Conservation (phyloP, 345 rosid genomes). For the Eucalyptus cloeziana region DNA sequence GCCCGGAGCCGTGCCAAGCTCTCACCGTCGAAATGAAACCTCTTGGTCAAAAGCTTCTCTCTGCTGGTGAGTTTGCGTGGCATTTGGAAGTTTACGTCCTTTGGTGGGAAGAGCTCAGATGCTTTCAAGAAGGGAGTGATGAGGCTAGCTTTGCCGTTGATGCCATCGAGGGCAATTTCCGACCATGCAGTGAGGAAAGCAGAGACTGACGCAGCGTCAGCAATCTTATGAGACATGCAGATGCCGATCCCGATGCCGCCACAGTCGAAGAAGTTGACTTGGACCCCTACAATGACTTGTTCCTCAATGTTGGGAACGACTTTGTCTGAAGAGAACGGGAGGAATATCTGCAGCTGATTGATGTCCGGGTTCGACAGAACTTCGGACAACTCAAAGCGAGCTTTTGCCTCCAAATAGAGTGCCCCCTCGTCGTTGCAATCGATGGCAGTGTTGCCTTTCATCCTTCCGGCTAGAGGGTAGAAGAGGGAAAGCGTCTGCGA, state of each 20-base stretch:
- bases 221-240: background rate
- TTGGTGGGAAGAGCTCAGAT: background rate
- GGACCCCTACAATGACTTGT: background rate
- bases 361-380: background rate
- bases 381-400: background rate
- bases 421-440: background rate
- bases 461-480: background rate
- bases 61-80: background rate
- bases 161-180: background rate
- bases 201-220: background rate
- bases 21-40: background rate
- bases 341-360: background rate
- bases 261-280: background rate
- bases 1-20: background rate
- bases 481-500: background rate
- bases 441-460: background rate
- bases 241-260: background rate
- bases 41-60: background rate
- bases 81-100: background rate
- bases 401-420: background rate
- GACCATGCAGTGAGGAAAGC: background rate
- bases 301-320: background rate
- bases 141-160: background rate
- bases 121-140: background rate
- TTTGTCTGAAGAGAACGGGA: background rate